A percentile compares a stretch with the other conserved stretches of the same genome.
These are phyloP conservation scores for Rutstroemia sydowiana DNA, from an alignment of 2,329 filamentous ascomycete species.

Conservation along the genomic window DNA sequence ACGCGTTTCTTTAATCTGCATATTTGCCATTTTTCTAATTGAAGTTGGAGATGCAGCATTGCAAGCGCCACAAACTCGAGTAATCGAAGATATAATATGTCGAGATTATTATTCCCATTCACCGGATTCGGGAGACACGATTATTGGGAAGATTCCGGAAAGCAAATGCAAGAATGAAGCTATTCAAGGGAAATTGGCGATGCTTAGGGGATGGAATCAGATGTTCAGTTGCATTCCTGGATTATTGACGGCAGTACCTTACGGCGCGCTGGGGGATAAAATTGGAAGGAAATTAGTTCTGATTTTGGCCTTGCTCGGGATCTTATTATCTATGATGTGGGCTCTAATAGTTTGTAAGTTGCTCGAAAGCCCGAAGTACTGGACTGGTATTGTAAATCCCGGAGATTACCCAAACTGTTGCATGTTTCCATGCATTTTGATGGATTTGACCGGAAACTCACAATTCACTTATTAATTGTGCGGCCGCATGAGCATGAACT, in stretches of 20 bases:
- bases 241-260: conserved; percentile 22
- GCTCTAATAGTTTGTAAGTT: conserved; percentile 13
- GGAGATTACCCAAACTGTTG: not conserved
- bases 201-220: conserved; percentile 41
- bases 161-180: conserved; percentile 40
- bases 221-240: conserved; percentile 42
- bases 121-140: conserved; percentile 16
- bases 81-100: conserved; percentile 49
- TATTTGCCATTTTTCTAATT: conserved; percentile 29
- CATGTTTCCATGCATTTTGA: not conserved
- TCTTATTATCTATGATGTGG: conserved; percentile 6
- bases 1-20: conserved; percentile 1
- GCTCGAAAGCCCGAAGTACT: too few relatives aligned
- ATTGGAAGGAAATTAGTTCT: conserved; percentile 14
- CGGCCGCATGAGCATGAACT: not conserved
- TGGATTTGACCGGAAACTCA: not conserved
- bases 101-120: conserved; percentile 38
- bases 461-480: not conserved
- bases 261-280: conserved; percentile 15
- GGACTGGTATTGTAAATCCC: not conserved
- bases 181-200: conserved; percentile 46
- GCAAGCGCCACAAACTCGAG: conserved; percentile 38
- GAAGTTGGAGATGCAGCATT: conserved; percentile 35
- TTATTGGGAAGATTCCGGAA: conserved; percentile 31
- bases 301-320: conserved; percentile 5